Evolutionary conservation across 352 stramenopile genomes (phyloP), one percentile per base, ranked within the genome.

Genomic region (Phytophthora lateralis): DNA sequence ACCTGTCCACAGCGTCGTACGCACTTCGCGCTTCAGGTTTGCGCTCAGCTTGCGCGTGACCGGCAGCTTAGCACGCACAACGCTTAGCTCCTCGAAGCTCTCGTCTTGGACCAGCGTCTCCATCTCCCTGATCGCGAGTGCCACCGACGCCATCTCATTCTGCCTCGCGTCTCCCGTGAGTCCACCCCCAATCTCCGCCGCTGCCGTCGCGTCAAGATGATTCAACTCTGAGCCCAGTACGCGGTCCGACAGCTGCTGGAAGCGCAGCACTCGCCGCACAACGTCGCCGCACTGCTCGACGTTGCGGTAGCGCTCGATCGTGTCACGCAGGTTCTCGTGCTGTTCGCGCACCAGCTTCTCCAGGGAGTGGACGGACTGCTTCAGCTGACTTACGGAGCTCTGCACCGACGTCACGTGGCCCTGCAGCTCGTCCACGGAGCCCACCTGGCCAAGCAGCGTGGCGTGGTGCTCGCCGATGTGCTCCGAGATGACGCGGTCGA

Each of bases 391-490:
- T 44, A 92, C 82, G 0, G 82, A 89, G 30, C 62, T 64, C 51
- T 93, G 76, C 8, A 93, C 76, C 1, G 52, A 57, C 8, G 70
- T 76, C 7, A 93, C 76, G 38, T 91, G 73, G 9, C 35, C 41
- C 60, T 94, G 81, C 6, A 95, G 67, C 15, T 80, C 85, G 50
- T 93, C 85, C 10, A 93, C 82, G 1, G 87, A 95, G 12, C 87
- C 82, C 34, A 93, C 85, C 32, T 90, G 82, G 11, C 76, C 67
- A 39, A 95, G 55, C 29, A 95, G 65, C 43, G 80, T 73, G 46
- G 71, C 76, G 63, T 95, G 83, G 66, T 93, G 73, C 41, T 88
- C 82, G 43, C 81, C 78, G 21, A 95, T 80, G 63, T 94, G 85
- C 46, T 90, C 78, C 15, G 81, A 80, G 61, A 95, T 92, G 45